Base-by-base conservation (phyloP, 2,329 filamentous ascomycete species). In the Botrytis fragariae region DNA sequence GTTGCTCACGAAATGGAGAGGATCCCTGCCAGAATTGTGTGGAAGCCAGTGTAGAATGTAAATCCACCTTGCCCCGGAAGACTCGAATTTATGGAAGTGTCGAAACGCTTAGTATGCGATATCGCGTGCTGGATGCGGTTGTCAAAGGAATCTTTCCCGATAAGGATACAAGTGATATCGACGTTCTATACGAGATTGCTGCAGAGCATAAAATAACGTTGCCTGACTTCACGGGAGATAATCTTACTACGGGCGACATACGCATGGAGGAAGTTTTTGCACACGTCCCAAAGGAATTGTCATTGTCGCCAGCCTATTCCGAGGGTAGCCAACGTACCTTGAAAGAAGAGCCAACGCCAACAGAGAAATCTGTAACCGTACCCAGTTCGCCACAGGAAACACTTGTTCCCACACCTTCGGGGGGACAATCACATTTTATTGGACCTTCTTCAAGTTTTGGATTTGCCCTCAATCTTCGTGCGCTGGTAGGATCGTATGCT, bases 11-110 rank as follows among this genome's bases (percentile, higher is more conserved):
- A n/a, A 75, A 79, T 10, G 74, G 75, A 4, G 77, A 79, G n/a
- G 74, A 79, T 4, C 35, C 45, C 10, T 85, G 83, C 73, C 81
- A 83, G 61, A 81, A 81, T 72, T 85, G 84, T 74, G 76, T 81
- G 67, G 78, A 82, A 65, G 81, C 79, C 37, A 82, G 81, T 14
- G 82, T 83, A 39, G 77, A 78, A 48, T 85, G 84, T 76, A 82
- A 84, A 75, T 84, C 81, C 12, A 84, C 83, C 18, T 77, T 84
- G 51, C 84, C 84, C 9, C 81, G 84, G 37, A 85, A 85, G 75
- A 83, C 84, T 57, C 78, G 84, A 48, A 83, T 85, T 18, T 85
- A 85, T 72, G 84, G 84, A 25, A 84, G 83, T 73, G 82, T 84
- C 10, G 84, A 85, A 74, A 84, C 83, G n/a, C 77, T 85, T 61